Evolutionary conservation across 2,329 filamentous ascomycete genomes (phyloP), one percentile per base, ranked within the genome.

Genomic region (Hypomyces perniciosus): DNA sequence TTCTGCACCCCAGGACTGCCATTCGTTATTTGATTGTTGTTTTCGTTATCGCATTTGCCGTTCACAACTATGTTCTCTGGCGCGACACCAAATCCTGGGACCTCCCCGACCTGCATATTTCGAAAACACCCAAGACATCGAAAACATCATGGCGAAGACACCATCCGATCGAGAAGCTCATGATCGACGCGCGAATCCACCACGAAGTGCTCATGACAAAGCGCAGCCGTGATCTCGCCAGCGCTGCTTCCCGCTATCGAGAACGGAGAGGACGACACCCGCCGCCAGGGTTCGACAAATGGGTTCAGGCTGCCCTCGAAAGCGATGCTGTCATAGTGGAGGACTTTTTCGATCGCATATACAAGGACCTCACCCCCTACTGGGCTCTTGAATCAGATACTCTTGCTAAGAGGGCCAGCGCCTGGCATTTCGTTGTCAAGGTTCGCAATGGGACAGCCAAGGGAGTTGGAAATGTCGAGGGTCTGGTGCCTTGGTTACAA

Each of bases 301-400:
- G 82, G 81, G 75, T 79, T 57, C 65, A 69, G 31, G 80, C 78
- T 50, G 81, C 81, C 6, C 58, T 66, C 20, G 68, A 76, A 28
- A 69, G 70, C 40, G 67, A 79, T 34, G 75, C 78, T n/a, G 65
- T 83, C 50, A 70, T 84, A 8, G 71, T 85, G 37, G 81, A 85
- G 59, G 77, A 81, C 48, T 85, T 80, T 59, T 85, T 83, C 65
- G 78, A 83, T 59, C 79, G 81, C 53, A 80, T 85, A 51, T 81
- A 83, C 67, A 76, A 81, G 55, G 81, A 85, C 60, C 59, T 84
- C 48, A 69, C 76, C 42, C 81, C 81, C 2, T 83, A 80, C 59
- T 84, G 80, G 81, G 79, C 71, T 2, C 64, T 81, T 33, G 74
- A 78, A 31, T 64, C 71, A 13, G 64, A 67, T 31, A 66, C 70